Base-by-base conservation (phyloP, 805 yeast genomes). In the Metschnikowia koreensis region DNA sequence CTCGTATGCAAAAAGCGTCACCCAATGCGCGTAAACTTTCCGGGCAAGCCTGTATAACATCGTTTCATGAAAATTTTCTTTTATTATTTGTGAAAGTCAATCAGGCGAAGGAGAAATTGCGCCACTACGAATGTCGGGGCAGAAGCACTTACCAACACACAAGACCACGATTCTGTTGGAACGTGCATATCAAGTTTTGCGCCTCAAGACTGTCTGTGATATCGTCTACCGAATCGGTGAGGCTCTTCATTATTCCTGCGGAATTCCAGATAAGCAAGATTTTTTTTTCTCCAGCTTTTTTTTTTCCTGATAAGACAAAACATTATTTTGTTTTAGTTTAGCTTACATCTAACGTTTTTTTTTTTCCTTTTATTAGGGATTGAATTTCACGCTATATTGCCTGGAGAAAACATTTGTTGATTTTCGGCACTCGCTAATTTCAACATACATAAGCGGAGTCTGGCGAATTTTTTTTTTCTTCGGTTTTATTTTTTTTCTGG, bases 401-500 rank as follows among this genome's bases (percentile, higher is more conserved):
- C 22, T 22, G 22, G 2, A 22, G 2, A 22, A 22, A 22, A 22
- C 22, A 22, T 3, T 22, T 22, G 4, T 22, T 22, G 22, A 22
- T 22, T 3, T 22, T 22, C 22, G 22, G 22, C 22, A 36, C 34
- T 46, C 48, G 43, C 48, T 46, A 46, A 31, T 10, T 28, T 10
- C n/a, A 38, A 16, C 38, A n/a, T 45, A 45, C 43, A 16, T 39
- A 46, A 11, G 22, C 48, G 48, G 48, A 31, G 7, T 27, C 31
- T 7, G 22, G 43, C 38, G 38, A 39, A 26, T 15, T 6, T 36
- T 15, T 16, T 29, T 22, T 22, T 22, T 39, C 15, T 22, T 39
- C 7, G 27, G 10, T 45, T 36, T 38, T 38, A 15, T 29, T 16
- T 34, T 10, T 36, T 11, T 38, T 38, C 39, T n/a, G 46, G 10